phyloP scores from a whole-genome alignment of 495 filamentous ascomycete species.

The Aspergillus hancockii region DNA sequence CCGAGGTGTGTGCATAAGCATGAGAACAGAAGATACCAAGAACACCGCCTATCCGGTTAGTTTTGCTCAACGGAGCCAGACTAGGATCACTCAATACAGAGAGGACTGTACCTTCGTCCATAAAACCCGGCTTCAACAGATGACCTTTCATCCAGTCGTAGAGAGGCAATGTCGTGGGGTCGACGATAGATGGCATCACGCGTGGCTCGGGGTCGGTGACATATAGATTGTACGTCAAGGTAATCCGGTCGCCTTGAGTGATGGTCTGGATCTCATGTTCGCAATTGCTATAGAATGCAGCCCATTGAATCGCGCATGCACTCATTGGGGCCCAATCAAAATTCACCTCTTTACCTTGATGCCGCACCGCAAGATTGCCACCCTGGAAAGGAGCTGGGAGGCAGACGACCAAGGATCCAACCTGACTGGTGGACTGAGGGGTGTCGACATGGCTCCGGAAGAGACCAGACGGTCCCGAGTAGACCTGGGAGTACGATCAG shows the following conservation, averaged over 20 bases:
- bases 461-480: conserved; percentile 51
- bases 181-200: not conserved
- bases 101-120: not conserved
- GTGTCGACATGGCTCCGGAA: conserved; percentile 60
- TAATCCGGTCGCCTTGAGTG: conserved; percentile 52
- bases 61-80: not conserved
- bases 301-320: conserved; percentile 47
- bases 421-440: conserved; percentile 45
- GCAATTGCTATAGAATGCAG: conserved; percentile 63
- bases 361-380: conserved; percentile 25
- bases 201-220: conserved; percentile 15
- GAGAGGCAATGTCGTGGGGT: conserved; percentile 10
- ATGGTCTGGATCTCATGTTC: conserved; percentile 61
- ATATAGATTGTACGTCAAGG: conserved; percentile 62
- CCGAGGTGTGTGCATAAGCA: conserved; percentile 17
- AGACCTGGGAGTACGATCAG: conserved; percentile 31
- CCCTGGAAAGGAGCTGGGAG: conserved; percentile 50
- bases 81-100: conserved; percentile 15
- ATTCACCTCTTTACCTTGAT: conserved; percentile 25
- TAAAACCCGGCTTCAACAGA: no score
- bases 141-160: conserved; percentile 1
- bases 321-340: conserved; percentile 45
- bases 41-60: conserved; percentile 12
- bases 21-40: conserved; percentile 20
- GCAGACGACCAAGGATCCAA: conserved; percentile 58